A percentile compares a stretch with the other conserved stretches of the same genome.
Evolutionary conservation across 75 land plant genomes (phyloP).

Genomic region (Isoetes taiwanensis): DNA sequence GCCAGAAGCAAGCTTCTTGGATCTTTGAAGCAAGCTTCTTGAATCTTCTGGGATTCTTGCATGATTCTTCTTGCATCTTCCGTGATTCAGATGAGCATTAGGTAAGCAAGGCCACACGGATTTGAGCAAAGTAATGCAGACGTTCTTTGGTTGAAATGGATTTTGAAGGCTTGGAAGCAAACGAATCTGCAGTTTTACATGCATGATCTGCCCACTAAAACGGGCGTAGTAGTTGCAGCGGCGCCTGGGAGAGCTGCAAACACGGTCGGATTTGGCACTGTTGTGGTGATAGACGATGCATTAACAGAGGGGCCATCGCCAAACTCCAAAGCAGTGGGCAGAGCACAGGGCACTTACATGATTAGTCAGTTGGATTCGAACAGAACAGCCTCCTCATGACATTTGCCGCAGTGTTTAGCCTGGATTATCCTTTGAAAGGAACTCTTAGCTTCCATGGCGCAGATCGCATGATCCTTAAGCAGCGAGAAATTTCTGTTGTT

Average conservation of each 20-base stretch:
- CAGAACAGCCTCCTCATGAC: conserved; percentile 25
- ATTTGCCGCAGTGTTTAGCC: conserved; percentile 33
- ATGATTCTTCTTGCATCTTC: too few relatives aligned
- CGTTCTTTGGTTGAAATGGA: too few relatives aligned
- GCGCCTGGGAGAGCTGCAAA: conserved; percentile 7
- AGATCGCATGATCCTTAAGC: conserved; percentile 4
- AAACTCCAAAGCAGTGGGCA: conserved; percentile 20
- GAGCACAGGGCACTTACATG: conserved; percentile 34
- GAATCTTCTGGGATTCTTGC: too few relatives aligned
- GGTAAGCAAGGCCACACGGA: too few relatives aligned
- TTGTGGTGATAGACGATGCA: conserved; percentile 31
- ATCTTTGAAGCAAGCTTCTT: too few relatives aligned
- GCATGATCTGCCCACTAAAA: conserved; percentile 11
- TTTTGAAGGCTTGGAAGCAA: too few relatives aligned
- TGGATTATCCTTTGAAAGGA: conserved; percentile 21
- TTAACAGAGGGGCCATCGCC: conserved; percentile 17
- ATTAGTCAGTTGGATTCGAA: conserved; percentile 17
- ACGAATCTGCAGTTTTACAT: conserved; percentile 26
- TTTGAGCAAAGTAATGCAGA: too few relatives aligned
- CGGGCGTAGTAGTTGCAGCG: background rate
- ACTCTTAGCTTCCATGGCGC: conserved; percentile 30
- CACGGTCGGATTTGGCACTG: conserved; percentile 24
- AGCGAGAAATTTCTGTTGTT: conserved; percentile 31
- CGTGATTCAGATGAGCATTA: too few relatives aligned
- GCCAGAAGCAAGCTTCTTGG: too few relatives aligned